Evolutionary conservation across 805 yeast genomes (phyloP), one percentile per base, ranked within the genome.

Genomic region (Yarrowia yakushimensis): DNA sequence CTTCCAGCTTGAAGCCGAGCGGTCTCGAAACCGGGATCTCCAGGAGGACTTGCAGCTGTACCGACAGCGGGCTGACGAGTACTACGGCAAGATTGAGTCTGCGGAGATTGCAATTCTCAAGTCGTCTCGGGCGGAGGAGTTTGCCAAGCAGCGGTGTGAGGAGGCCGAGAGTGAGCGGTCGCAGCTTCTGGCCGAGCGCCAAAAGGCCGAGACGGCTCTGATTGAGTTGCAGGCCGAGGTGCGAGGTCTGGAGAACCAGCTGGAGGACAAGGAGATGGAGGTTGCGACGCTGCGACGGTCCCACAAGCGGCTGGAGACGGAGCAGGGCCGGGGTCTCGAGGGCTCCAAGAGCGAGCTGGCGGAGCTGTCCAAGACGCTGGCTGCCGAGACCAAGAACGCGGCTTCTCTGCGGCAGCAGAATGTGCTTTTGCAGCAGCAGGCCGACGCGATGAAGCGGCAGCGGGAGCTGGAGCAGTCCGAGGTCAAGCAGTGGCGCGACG

Each of bases 101-200:
- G 92, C 94, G 1, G 97, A 92, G 70, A 79, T 85, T 54, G 87
- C 89, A 5, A 82, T 87, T 1, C 77, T 81, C 60, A 80, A 84
- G 46, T 83, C 90, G 9, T 79, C 82, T 66, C 77, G 88, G 67
- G 83, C 85, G 12, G 92, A 87, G 69, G 79, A 79, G 61, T 69
- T 76, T 36, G 78, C 86, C 4, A 74, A 73, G 52, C 76, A 76
- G 50, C 90, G 89, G 65, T 73, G 83, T 60, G 70, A 73, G 18
- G 88, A 86, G 67, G 73, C 82, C 34, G 75, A 80, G 63, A 77
- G 74, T 30, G 70, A 80, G 10, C 70, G 87, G 33, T 74, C 76
- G 4, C 77, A 75, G 31, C 77, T 82, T 17, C 79, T 81, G 67
- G 81, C 78, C 36, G 90, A 86, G 67, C 76, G 82, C 27, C 64